Evolutionary conservation across 2,329 filamentous ascomycete species (phyloP), one percentile per base, ranked within the genome.

Genomic region (Xenoacremonium recifei): DNA sequence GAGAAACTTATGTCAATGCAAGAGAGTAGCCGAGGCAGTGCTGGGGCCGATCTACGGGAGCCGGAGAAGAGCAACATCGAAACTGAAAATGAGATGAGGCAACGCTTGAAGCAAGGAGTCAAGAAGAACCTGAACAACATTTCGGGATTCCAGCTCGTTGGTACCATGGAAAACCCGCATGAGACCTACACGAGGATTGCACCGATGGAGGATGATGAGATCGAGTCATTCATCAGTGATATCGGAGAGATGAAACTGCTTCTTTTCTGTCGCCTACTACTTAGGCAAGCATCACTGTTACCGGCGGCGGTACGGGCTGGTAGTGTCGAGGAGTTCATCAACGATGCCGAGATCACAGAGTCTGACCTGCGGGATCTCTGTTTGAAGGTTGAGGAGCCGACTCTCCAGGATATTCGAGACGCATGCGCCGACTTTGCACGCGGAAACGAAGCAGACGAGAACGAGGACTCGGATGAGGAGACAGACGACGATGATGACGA

Each of bases 391-490:
- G 50, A 53, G 9, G 47, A 57, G 3, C 59, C 59, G 4, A 53
- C 42, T 16, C 50, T 61, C 0, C 56, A 61, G 15, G 42, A 54
- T 4, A 56, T 61, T 6, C 53, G 59, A 42, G 59, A 62, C 16
- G 58, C 58, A 4, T 61, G 59, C 21, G 59, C 59, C 20, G 59
- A 61, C 21, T 60, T 60, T 16, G 52, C 59, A 1, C 54, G 56
- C 0, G 49, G 49, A 4, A 51, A 60, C 11, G 46, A 53, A 18
- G 44, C 35, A n/a, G 49, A 53, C 0, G 47, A 57, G 3, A 31
- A 4, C 10, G 30, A 35, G 12, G n/a, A n/a, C n/a, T n/a, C n/a
- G n/a, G n/a, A n/a, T n/a, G 19, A 38, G 1, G 43, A 49, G 3
- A 49, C 44, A 2, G 48, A 52, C 1, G 45, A 49, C 7, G 46